Base-by-base conservation (phyloP, 306 rosid genomes). In the Ceratonia siliqua region DNA sequence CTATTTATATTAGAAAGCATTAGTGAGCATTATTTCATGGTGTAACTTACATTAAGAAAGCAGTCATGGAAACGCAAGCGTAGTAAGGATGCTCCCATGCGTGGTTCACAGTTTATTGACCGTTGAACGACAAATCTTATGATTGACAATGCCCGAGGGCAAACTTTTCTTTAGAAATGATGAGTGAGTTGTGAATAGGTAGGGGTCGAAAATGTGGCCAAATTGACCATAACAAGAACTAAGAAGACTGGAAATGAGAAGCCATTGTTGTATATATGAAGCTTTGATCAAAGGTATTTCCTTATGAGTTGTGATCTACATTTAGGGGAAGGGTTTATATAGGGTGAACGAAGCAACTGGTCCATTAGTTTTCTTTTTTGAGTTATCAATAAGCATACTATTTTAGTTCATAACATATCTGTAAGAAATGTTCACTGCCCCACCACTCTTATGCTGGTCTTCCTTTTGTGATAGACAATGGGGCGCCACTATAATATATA, bases 41-140 rank as follows among this genome's bases (percentile, higher is more conserved):
- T 11, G 41, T 30, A 6, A 69, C 78, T 80, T 73, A 84, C 87
- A 74, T 84, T 84, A 2, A 84, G 85, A 3, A 80, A 80, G 41
- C 87, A 84, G 1, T 84, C 87, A 69, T 84, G 87, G 36, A 84
- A 84, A 78, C 76, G 85, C 78, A 84, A 52, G 1, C 85, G 85
- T 13, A 84, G 49, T 0, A 84, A 69, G 32, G 85, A 84, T 13
- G 87, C 87, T 38, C 88, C 88, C 0, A 54, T 55, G 55, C 88
- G 85, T 17, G 17, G 33, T 57, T 84, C 85, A 14, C 57, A 25
- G 2, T 8, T 10, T 15, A 84, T 58, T 12, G 84, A 80, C 25
- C 2, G 6, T 3, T 62, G 27, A 72, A 84, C 67, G 5, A 45
- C 70, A 8, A 75, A 77, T 0, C 17, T 61, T 50, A 84, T 78